Base-by-base conservation (phyloP, 2,329 filamentous ascomycete species). In the Fusarium sp. region DNA sequence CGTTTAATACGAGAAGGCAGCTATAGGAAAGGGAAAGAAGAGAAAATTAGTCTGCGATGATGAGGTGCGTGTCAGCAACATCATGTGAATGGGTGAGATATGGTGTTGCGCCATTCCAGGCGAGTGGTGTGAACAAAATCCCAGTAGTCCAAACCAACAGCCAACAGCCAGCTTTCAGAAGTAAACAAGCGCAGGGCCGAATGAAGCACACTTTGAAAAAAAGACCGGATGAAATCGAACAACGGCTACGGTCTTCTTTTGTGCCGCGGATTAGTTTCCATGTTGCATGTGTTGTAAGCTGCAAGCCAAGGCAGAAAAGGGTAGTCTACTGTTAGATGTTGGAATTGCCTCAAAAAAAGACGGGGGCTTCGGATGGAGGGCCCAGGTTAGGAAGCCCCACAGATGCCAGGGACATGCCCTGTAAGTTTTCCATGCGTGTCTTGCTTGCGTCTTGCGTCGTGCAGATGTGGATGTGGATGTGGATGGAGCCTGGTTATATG, bases 331-430 rank as follows among this genome's bases (percentile, higher is more conserved):
- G 26, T 28, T 28, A 26, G 56, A 68, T 68, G 49, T 63, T 48
- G 53, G 63, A 73, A 73, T 73, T 73, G 62, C 71, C 71, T 73
- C 71, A 28, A 28, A 73, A 44, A 28, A 28, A 73, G 54, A 57
- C 42, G 30, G 38, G 48, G 68, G 67, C 66, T 65, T 74, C 71
- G 71, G 72, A 61, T 66, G 60, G 74, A 42, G 68, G 55, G 52
- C 56, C 70, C 67, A 70, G 54, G 56, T 65, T 61, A 40, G 62
- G 62, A 65, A 53, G 62, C 53, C 68, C 69, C 68, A 73, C 68
- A 63, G 51, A 45, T 63, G 24, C 28, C 42, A 30, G 15, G 47
- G 46, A 21, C 28, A 42, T 55, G 66, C 71, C 61, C 68, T 71
- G 68, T 36, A 24, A 62, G 34, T 43, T 48, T 57, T 57, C 55